phyloP scores from a whole-genome alignment of 2,329 filamentous ascomycete genomes.

The Ascochyta pisi region DNA sequence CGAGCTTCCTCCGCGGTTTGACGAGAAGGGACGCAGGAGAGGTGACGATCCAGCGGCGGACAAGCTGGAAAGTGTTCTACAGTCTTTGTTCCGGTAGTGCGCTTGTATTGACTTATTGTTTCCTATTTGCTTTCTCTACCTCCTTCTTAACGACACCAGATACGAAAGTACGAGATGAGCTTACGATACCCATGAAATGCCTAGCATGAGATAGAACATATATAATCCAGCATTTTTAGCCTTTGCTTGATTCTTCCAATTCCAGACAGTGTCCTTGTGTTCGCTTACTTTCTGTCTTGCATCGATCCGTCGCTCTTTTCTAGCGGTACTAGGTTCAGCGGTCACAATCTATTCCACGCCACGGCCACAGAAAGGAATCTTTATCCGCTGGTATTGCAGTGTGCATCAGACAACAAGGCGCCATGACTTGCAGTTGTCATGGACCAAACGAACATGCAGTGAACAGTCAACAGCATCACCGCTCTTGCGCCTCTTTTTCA shows the following conservation, averaged over 20 bases:
- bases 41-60: constrained; percentile 45
- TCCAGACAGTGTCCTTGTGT: neutral
- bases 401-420: too few relatives aligned
- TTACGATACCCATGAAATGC: constrained; percentile 15
- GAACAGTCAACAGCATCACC: too few relatives aligned
- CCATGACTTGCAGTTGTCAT: too few relatives aligned
- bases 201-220: constrained; percentile 9
- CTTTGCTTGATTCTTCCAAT: neutral
- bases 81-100: constrained; percentile 37
- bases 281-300: too few relatives aligned
- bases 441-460: too few relatives aligned
- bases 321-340: too few relatives aligned
- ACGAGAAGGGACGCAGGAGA: constrained; percentile 38
- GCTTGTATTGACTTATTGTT: neutral
- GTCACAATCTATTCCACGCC: too few relatives aligned
- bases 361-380: too few relatives aligned
- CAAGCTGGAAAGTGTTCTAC: constrained; percentile 44
- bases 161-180: constrained; percentile 3
- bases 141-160: constrained; percentile 2
- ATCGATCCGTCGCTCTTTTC: too few relatives aligned
- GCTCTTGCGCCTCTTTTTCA: too few relatives aligned
- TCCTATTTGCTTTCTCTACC: neutral
- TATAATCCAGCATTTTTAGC: neutral
- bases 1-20: constrained; percentile 47
- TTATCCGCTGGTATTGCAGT: too few relatives aligned